Evolutionary conservation across 148 eudicot genomes (phyloP).

Genomic region (Drosera capensis): DNA sequence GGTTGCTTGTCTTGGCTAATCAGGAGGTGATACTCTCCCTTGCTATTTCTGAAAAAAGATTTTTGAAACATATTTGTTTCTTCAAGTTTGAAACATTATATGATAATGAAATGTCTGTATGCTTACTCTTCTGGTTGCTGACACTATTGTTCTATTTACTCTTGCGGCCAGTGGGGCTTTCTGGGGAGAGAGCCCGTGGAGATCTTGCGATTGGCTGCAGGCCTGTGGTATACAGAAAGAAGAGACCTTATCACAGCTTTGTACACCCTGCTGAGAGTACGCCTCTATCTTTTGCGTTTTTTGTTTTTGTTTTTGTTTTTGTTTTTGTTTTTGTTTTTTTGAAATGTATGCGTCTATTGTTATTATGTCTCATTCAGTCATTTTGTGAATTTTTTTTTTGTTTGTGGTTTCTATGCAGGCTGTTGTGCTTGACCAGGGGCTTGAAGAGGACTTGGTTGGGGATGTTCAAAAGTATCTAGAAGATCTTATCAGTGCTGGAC

Average conservation of each 20-base stretch:
- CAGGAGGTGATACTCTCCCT: conserved; percentile 57
- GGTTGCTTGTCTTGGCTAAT: conserved; percentile 77
- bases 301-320: conserved; percentile 2
- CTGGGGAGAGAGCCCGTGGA: conserved; percentile 76
- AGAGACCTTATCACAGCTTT: conserved; percentile 82
- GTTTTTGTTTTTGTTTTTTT: background rate
- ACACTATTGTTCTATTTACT: conserved; percentile 8
- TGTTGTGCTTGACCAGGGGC: conserved; percentile 86
- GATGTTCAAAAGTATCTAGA: conserved; percentile 76
- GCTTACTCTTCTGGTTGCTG: conserved; percentile 1
- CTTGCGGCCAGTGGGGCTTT: conserved; percentile 60
- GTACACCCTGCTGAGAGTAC: conserved; percentile 79
- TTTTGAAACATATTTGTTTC: too few relatives aligned
- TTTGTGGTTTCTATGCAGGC: conserved; percentile 32
- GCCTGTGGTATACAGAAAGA: conserved; percentile 97
- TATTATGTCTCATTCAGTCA: background rate
- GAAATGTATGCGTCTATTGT: background rate
- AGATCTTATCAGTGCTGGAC: conserved; percentile 65
- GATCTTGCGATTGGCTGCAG: conserved; percentile 69
- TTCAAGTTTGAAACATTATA: background rate
- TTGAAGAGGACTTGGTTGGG: conserved; percentile 62
- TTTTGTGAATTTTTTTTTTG: background rate
- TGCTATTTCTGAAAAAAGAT: too few relatives aligned
- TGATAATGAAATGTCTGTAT: background rate
- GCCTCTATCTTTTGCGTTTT: too few relatives aligned